Conservation (phyloP, 192 early-diverging fungal species). For the Coemansia pectinata region DNA sequence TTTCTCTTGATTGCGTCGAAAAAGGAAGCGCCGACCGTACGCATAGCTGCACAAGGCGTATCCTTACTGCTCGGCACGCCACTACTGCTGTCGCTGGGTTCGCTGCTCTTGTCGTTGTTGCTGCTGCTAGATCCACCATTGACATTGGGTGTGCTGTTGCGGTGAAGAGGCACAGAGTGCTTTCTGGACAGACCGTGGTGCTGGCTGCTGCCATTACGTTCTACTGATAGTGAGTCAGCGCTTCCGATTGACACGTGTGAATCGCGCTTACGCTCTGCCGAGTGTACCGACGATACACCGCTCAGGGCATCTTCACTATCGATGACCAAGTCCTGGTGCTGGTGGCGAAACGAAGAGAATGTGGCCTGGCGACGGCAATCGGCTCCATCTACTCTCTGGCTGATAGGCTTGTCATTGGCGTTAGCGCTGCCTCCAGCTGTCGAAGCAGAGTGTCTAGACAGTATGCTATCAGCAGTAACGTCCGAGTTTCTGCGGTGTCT, state of each 20-base stretch:
- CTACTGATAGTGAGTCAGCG: conserved; percentile 10
- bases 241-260: not conserved
- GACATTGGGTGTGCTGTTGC: not conserved
- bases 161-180: conserved; percentile 8
- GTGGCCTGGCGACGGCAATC: not conserved
- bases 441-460: conserved; percentile 9
- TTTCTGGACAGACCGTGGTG: conserved; percentile 11
- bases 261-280: conserved; percentile 4
- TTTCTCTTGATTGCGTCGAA: conserved; percentile 33
- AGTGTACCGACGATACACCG: not conserved
- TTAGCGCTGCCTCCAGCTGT: not conserved
- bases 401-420: not conserved
- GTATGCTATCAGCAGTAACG: conserved; percentile 19
- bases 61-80: not conserved
- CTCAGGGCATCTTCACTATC: conserved; percentile 4
- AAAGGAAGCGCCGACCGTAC: conserved; percentile 2
- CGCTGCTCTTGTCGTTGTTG: not conserved
- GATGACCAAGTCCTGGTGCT: not conserved
- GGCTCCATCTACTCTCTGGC: not conserved
- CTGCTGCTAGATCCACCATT: not conserved
- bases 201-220: not conserved
- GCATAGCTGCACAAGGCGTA: not conserved
- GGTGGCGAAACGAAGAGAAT: not conserved
- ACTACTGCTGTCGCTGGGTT: not conserved
- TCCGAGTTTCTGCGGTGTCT: conserved; percentile 42